These are phyloP conservation scores for Posidonia oceanica DNA, from an alignment of 116 monocot species.

Conservation along the genomic window DNA sequence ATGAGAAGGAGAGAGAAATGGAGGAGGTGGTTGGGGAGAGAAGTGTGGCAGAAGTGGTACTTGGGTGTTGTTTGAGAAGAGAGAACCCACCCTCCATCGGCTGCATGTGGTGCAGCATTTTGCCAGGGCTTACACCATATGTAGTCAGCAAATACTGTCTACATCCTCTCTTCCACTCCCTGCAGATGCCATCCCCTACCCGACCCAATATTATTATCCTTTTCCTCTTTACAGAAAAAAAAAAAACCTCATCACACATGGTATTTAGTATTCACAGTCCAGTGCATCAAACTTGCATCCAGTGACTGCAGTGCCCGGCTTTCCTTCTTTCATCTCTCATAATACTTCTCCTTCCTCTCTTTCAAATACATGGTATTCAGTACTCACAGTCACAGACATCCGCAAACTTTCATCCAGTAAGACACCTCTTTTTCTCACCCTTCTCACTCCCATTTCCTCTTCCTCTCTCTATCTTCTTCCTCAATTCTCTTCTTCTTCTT, in stretches of 20 bases:
- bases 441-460: neutral
- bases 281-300: no score
- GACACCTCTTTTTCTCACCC: neutral
- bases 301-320: no score
- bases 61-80: conserved; percentile 16
- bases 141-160: conserved; percentile 4
- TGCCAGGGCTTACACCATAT: conserved; percentile 6
- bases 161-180: neutral
- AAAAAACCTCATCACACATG: no score
- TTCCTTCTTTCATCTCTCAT: neutral
- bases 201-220: neutral
- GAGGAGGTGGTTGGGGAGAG: neutral
- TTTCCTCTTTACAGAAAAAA: neutral
- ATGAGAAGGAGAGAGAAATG: conserved; percentile 1
- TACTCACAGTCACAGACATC: no score
- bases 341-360: neutral
- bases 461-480: neutral
- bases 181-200: neutral
- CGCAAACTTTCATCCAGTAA: no score
- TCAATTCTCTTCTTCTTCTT: neutral
- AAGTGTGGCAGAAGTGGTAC: conserved; percentile 11
- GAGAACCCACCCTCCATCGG: conserved; percentile 12
- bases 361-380: neutral
- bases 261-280: neutral
- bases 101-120: conserved; percentile 4